Base-by-base conservation (phyloP, 371 early-diverging fungal species). In the Mucor plumbeus region DNA sequence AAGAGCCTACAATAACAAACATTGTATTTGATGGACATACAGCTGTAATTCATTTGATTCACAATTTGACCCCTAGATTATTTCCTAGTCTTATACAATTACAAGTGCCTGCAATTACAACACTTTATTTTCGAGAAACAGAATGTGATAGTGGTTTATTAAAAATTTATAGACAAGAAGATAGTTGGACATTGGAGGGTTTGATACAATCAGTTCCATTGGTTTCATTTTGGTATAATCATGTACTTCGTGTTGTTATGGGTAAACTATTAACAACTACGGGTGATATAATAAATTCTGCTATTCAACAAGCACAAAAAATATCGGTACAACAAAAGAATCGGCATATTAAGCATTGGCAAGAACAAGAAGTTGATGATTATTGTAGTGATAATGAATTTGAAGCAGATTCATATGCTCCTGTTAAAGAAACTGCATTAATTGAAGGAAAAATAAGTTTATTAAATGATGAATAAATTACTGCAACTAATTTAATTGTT, bases 161-260 rank as follows among this genome's bases (percentile, higher is more conserved):
- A 65, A 79, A 79, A 39, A 85, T 87, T 44, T 84, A 81, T 50
- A 74, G 74, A 53, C 86, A 87, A 62, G 84, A 87, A 58, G 87
- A 87, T 35, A 85, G 83, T 14, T 87, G 86, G 87, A 86, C 86
- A 8, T 68, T 87, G 43, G 87, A 86, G 68, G 87, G 80, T 14
- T 69, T 88, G 44, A 79, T 88, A 21, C 84, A 85, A 67, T 86
- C 86, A 31, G 79, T 87, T 62, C 88, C 88, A n/a, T 68, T 87
- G 21, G 74, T 88, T 14, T 85, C 83, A 17, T 88, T 84, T 74
- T 88, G 88, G 88, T 88, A 88, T 66, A 85, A 87, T 57, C 75
- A 87, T 40, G 78, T 88, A n/a, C 77, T 85, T 8, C 79, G 88
- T 59, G 79, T 81, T 31, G 70, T 81, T 34, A 71, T 88, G 65